Base-by-base conservation (phyloP, 768 basidiomycete genomes). In the Lentinula lateritia region DNA sequence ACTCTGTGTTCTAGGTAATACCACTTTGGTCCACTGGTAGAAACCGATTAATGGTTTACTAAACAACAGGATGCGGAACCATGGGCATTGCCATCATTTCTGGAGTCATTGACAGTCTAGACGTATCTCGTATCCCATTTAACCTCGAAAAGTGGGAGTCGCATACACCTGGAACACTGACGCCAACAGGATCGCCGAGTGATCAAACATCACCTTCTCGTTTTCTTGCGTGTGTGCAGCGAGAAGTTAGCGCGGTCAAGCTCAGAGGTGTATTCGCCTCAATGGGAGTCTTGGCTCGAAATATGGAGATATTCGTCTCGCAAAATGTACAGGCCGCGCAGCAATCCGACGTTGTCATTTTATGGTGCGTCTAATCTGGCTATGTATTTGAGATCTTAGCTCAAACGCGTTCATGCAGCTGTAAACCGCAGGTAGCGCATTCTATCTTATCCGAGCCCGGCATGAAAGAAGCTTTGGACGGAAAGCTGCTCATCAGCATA, bases 41-140 rank as follows among this genome's bases (percentile, higher is more conserved):
- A 64, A 61, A 66, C 39, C 56, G 58, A 60, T 61, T 59, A 67
- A 62, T 64, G 65, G 60, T 67, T 58, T 3, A 61, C 28, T 63
- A 52, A 63, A 48, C 6, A 48, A 20, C 61, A 89, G 97, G 96
- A 80, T 98, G 97, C 74, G 97, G 97, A 61, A 98, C 96, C 10
- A 98, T 99, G 97, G 97, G 97, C 61, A 76, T 98, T 67, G 95
- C 97, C 62, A 83, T 99, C 72, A 83, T 95, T 53, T 95, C 96
- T 23, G 97, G 97, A 50, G 90, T 98, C 45, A 78, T 97, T 55
- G 84, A 88, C 64, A 92, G 92, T 69, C 84, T 98, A 46, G 83
- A 93, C 72, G 72, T 67, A 35, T 67, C 72, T 5, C 71, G 69
- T 60, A 64, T 65, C 39, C 61, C 63, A 34, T 68, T 67, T 28